phyloP scores from a whole-genome alignment of 495 filamentous ascomycete genomes.

The Penicillium coprophilum region DNA sequence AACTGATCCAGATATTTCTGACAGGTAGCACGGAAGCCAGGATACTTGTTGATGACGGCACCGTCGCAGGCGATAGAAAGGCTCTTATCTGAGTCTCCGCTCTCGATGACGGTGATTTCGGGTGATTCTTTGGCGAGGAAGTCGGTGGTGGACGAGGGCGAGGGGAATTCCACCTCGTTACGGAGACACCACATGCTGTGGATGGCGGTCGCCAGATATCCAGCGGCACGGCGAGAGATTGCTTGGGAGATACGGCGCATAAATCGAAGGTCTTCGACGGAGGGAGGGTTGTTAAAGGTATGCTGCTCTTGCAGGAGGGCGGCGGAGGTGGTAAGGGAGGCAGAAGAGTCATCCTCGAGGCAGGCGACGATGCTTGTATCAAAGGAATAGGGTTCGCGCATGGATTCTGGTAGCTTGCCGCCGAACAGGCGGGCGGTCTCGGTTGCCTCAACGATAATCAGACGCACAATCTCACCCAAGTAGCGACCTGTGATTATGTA shows the following conservation, averaged over 20 bases:
- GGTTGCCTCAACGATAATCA: slow-evolving; percentile 71
- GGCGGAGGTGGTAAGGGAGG: slow-evolving; percentile 45
- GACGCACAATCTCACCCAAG: slow-evolving; percentile 76
- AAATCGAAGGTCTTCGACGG: slow-evolving; percentile 54
- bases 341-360: slow-evolving; percentile 50
- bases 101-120: slow-evolving; percentile 46
- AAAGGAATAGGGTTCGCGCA: slow-evolving; percentile 63
- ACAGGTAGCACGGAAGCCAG: slow-evolving; percentile 52
- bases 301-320: slow-evolving; percentile 53
- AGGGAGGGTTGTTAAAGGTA: slow-evolving; percentile 43
- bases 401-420: slow-evolving; percentile 57
- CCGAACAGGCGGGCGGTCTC: slow-evolving; percentile 49
- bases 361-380: slow-evolving; percentile 67
- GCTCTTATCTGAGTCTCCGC: slow-evolving; percentile 29
- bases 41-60: slow-evolving; percentile 61
- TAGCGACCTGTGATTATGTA: slow-evolving; percentile 89
- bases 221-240: slow-evolving; percentile 61
- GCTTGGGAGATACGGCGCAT: slow-evolving; percentile 50
- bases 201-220: slow-evolving; percentile 62
- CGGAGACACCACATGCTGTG: slow-evolving; percentile 63
- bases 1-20: slow-evolving; percentile 52
- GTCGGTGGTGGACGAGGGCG: slow-evolving; percentile 20
- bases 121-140: slow-evolving; percentile 34
- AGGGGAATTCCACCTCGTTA: slow-evolving; percentile 47
- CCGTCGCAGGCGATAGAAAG: slow-evolving; percentile 57